phyloP scores from a whole-genome alignment of 2,329 filamentous ascomycete genomes.

The Venturia nashicola region DNA sequence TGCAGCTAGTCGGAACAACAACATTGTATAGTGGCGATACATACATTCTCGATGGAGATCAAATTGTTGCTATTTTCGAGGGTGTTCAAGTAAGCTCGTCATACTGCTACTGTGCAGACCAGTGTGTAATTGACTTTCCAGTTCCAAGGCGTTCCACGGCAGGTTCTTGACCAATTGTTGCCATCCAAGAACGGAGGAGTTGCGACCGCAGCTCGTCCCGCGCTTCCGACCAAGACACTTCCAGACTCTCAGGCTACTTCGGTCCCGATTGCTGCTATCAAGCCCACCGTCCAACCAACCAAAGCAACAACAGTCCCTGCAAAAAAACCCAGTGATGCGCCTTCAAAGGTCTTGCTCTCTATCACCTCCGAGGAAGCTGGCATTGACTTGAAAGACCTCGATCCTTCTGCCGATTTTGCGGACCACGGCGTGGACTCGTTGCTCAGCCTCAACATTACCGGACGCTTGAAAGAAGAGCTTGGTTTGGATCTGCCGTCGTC shows the following conservation, averaged over 20 bases:
- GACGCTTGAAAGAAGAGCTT: constrained; percentile 30
- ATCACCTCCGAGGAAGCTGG: constrained; percentile 15
- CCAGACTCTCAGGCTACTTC: constrained; percentile 16
- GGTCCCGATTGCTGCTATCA: not conserved
- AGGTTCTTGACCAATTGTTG: constrained; percentile 53
- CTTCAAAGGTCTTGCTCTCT: constrained; percentile 38
- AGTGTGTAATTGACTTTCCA: constrained; percentile 28
- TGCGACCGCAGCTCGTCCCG: constrained; percentile 16
- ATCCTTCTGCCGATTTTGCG: constrained; percentile 15
- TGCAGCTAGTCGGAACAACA: constrained; percentile 44
- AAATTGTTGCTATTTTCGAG: constrained; percentile 44
- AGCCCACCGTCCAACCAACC: not conserved
- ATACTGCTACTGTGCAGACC: not conserved
- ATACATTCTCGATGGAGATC: constrained; percentile 44
- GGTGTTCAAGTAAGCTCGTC: constrained; percentile 29
- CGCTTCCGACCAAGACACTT: constrained; percentile 8
- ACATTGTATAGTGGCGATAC: constrained; percentile 37
- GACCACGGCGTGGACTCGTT: constrained; percentile 20
- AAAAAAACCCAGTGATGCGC: not conserved
- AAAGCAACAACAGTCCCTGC: not conserved
- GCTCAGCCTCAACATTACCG: constrained; percentile 16
- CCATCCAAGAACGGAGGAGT: constrained; percentile 37
- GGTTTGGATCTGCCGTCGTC: constrained; percentile 46
- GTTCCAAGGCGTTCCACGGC: constrained; percentile 55
- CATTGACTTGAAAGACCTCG: constrained; percentile 14